Conservation (phyloP, 768 basidiomycete species). For the Erythrobasidium yunnanense region DNA sequence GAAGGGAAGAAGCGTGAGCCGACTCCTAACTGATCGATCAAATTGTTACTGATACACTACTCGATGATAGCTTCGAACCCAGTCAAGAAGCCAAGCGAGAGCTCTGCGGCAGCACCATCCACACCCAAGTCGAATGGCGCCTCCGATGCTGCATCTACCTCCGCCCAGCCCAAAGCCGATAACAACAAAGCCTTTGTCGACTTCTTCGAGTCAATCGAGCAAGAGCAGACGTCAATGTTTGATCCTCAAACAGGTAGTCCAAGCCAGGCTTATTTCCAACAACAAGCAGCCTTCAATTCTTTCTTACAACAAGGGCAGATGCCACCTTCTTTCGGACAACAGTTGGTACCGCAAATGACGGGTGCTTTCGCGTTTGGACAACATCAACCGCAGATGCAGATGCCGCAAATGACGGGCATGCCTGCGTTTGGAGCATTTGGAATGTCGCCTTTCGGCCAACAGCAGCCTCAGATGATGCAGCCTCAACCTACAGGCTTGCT, state of each 20-base stretch:
- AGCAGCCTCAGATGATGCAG: constrained; percentile 45
- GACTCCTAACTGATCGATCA: too few species aligned
- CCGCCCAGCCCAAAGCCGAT: constrained; percentile 37
- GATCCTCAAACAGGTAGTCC: constrained; percentile 52
- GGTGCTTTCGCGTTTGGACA: constrained; percentile 26
- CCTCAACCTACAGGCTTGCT: constrained; percentile 44
- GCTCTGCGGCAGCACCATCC: not conserved
- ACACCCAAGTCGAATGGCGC: constrained; percentile 21
- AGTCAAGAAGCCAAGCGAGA: too few species aligned
- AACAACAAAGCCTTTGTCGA: constrained; percentile 54
- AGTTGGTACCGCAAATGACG: constrained; percentile 28
- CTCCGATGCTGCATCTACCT: constrained; percentile 29
- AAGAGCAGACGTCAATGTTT: constrained; percentile 62
- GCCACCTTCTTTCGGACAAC: constrained; percentile 25
- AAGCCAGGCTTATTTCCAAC: constrained; percentile 38
- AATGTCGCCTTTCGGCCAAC: constrained; percentile 34
- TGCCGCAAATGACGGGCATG: constrained; percentile 42
- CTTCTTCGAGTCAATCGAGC: constrained; percentile 82
- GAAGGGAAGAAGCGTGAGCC: constrained; percentile 43
- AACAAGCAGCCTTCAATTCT: constrained; percentile 58
- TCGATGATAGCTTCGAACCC: too few species aligned
- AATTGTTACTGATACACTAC: too few species aligned
- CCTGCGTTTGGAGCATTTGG: not conserved
- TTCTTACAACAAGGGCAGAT: constrained; percentile 50
- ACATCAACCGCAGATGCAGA: not conserved